Conservation (phyloP, 1,139 yeast species). For the Nadsonia commutata region DNA sequence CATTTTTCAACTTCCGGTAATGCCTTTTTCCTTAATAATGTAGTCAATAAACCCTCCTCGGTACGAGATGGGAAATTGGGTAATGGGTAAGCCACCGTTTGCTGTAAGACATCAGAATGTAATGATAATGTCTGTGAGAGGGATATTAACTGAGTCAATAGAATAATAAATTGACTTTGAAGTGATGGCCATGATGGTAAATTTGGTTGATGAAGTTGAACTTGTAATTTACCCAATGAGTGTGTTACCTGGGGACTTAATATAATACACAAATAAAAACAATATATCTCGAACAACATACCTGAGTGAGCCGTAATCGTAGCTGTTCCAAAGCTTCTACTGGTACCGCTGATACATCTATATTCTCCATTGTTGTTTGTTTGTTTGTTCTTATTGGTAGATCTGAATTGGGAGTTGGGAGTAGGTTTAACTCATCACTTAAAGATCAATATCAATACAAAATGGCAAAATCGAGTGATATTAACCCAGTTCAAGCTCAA, state of each 20-base stretch:
- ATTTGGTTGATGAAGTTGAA: constrained; percentile 21
- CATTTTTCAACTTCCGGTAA: constrained; percentile 84
- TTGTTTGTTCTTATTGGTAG: constrained; percentile 1
- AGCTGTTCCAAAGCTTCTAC: constrained; percentile 45
- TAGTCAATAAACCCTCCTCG: constrained; percentile 68
- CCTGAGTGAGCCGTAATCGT: constrained; percentile 43
- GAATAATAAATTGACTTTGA: constrained; percentile 73
- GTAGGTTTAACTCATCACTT: neutral
- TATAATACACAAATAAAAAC: neutral
- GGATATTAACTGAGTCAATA: constrained; percentile 66
- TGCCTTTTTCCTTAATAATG: constrained; percentile 71
- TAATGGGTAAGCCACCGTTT: constrained; percentile 69
- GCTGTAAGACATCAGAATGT: constrained; percentile 42
- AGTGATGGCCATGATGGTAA: constrained; percentile 34
- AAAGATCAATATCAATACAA: no score
- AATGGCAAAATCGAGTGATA: constrained; percentile 13
- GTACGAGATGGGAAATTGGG: constrained; percentile 74
- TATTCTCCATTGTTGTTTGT: constrained; percentile 5
- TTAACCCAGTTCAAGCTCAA: constrained; percentile 15
- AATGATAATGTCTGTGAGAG: constrained; percentile 52
- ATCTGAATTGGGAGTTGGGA: constrained; percentile 1
- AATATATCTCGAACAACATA: constrained; percentile 7
- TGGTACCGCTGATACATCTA: constrained; percentile 32
- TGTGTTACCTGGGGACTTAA: constrained; percentile 17
- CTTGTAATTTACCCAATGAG: constrained; percentile 20